Conservation (phyloP, 768 basidiomycete genomes). For the Hypholoma sublateritium region DNA sequence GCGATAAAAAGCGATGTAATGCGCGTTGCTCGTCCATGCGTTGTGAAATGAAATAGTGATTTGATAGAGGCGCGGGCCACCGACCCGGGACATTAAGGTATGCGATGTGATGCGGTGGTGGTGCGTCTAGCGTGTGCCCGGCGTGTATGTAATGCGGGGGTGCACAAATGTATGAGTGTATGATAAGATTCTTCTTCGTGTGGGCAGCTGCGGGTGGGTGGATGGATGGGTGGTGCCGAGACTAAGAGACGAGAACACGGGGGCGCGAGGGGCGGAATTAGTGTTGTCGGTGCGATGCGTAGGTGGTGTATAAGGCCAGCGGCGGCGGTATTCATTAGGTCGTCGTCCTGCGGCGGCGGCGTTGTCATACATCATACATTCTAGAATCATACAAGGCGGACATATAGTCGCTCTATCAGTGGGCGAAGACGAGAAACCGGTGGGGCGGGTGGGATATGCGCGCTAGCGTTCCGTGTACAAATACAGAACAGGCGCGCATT, state of each 20-base stretch:
- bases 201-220: neutral
- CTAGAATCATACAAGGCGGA: slow-evolving; percentile 20
- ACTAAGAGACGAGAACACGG: slow-evolving; percentile 10
- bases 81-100: slow-evolving; percentile 17
- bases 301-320: neutral
- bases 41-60: neutral
- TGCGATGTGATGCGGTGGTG: slow-evolving; percentile 14
- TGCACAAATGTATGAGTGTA: slow-evolving; percentile 18
- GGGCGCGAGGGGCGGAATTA: slow-evolving; percentile 9
- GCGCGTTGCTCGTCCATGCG: slow-evolving; percentile 16
- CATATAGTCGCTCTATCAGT: slow-evolving; percentile 20
- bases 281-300: neutral
- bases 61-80: slow-evolving; percentile 8
- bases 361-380: slow-evolving; percentile 26
- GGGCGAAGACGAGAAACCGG: slow-evolving; percentile 2
- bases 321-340: slow-evolving; percentile 12
- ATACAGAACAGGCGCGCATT: neutral
- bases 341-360: slow-evolving; percentile 11
- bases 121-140: slow-evolving; percentile 22
- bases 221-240: slow-evolving; percentile 2
- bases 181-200: slow-evolving; percentile 15
- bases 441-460: neutral
- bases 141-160: slow-evolving; percentile 8
- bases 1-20: neutral
- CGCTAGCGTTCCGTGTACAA: neutral